Percentiles rank a stretch among this genome's conserved stretches.
Conservation (phyloP, 192 early-diverging fungal genomes). For the Kickxella alabastrina region DNA sequence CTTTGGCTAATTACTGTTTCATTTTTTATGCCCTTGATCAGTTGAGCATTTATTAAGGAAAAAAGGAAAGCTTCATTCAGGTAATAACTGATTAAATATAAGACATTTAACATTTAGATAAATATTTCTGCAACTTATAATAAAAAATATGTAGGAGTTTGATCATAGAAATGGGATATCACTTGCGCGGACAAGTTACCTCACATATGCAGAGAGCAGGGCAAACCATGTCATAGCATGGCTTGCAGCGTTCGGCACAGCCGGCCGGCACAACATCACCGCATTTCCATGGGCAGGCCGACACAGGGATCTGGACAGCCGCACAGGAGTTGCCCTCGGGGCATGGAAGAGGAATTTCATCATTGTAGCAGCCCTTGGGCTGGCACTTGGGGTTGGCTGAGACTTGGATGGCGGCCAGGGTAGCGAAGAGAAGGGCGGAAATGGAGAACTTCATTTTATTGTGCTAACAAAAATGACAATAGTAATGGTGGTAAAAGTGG, state of each 20-base stretch:
- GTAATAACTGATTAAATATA: too few relatives aligned
- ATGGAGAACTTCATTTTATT: constrained; percentile 8
- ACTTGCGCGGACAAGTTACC: constrained; percentile 29
- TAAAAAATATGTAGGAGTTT: too few relatives aligned
- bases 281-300: constrained; percentile 37
- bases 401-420: constrained; percentile 7
- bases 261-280: constrained; percentile 17
- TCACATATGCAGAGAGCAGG: constrained; percentile 37
- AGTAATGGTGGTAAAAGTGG: neutral
- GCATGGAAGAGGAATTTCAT: constrained; percentile 11
- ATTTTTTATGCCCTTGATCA: too few relatives aligned
- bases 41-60: too few relatives aligned
- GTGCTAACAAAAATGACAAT: neutral
- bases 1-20: too few relatives aligned
- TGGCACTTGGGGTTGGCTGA: constrained; percentile 23
- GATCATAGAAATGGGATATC: too few relatives aligned
- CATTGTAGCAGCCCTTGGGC: constrained; percentile 20
- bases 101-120: too few relatives aligned
- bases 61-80: too few relatives aligned
- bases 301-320: constrained; percentile 13
- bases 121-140: too few relatives aligned
- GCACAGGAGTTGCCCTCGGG: constrained; percentile 15
- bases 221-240: constrained; percentile 30
- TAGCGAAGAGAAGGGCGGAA: constrained; percentile 2
- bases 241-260: constrained; percentile 38